Evolutionary conservation across 2,329 filamentous ascomycete genomes (phyloP), one percentile per base, ranked within the genome.

Genomic region (Tolypocladium ovalisporum): DNA sequence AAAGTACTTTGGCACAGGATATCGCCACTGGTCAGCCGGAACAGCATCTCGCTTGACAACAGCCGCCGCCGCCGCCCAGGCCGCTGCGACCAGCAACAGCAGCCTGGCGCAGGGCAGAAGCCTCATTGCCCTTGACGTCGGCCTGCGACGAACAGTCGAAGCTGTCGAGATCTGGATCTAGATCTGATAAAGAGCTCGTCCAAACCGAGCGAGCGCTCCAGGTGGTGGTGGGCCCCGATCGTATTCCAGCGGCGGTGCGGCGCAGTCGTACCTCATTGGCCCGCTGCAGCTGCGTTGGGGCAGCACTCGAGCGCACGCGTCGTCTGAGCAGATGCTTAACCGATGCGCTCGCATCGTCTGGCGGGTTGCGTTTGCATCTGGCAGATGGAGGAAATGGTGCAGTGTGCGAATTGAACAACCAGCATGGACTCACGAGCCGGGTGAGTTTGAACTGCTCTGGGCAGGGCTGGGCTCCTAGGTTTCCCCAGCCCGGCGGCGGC

Each of bases 1-100:
- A 52, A 66, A 66, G 52, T 66, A 66, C 53, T 66, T 66, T 40
- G 60, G 60, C 39, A 61, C 58, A 8, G 62, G 58, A 51, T 57
- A 61, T 17, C 17, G 40, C 22, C 47, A 40, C 34, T 58, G 39
- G 22, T 58, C 40, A 24, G 27, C 10, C 24, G 57, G 57, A 17
- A 58, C 61, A 15, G 54, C 24, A 47, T 55, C 58, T 39, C 57
- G 37, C 44, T 52, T 57, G 40, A 29, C 19, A n/a, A 55, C 13
- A 34, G 24, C 35, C n/a, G 27, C n/a, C 2, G 56, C 55, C 4
- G 54, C 60, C 22, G 54, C 57, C 49, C 27, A 52, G 40, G n/a
- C 55, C 10, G 47, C 22, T 37, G 57, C 37, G 42, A 53, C 22
- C 34, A 58, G 57, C 37, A 58, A 52, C 44, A 54, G 52, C 35